Conservation (phyloP, 176 grass and related monocot species). For the Eragrostis nindensis region DNA sequence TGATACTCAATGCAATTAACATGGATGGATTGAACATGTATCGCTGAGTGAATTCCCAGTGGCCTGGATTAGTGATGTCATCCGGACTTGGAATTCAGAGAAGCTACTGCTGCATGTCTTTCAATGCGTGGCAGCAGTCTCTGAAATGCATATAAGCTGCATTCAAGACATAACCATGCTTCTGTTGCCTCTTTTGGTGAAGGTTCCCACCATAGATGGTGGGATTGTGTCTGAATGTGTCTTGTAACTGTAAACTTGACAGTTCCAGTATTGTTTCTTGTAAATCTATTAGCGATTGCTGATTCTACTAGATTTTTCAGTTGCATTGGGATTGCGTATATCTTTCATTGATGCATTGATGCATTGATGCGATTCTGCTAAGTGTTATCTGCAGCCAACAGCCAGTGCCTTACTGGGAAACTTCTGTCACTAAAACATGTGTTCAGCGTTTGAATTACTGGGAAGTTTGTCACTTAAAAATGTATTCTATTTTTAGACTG, state of each 20-base stretch:
- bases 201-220: conserved; percentile 13
- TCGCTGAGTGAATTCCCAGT: conserved; percentile 3
- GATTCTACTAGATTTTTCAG: not conserved
- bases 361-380: not conserved
- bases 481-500: not conserved
- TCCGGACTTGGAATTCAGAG: conserved; percentile 5
- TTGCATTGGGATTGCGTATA: not conserved
- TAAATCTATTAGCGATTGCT: not conserved
- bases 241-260: conserved; percentile 37
- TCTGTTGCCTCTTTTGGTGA: conserved; percentile 12
- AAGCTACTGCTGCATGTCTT: conserved; percentile 22
- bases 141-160: conserved; percentile 34
- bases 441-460: too few species aligned
- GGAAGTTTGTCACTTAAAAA: too few species aligned
- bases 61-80: not conserved
- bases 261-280: conserved; percentile 18
- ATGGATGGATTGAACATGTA: conserved; percentile 35
- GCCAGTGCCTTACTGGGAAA: not conserved
- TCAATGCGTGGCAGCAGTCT: not conserved
- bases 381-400: not conserved
- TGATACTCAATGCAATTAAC: not conserved
- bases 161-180: conserved; percentile 25
- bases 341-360: too few species aligned
- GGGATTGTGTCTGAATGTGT: not conserved
- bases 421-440: too few species aligned